Base-by-base conservation (phyloP, 768 basidiomycete species). In the Lactifluus hygrophoroides region DNA sequence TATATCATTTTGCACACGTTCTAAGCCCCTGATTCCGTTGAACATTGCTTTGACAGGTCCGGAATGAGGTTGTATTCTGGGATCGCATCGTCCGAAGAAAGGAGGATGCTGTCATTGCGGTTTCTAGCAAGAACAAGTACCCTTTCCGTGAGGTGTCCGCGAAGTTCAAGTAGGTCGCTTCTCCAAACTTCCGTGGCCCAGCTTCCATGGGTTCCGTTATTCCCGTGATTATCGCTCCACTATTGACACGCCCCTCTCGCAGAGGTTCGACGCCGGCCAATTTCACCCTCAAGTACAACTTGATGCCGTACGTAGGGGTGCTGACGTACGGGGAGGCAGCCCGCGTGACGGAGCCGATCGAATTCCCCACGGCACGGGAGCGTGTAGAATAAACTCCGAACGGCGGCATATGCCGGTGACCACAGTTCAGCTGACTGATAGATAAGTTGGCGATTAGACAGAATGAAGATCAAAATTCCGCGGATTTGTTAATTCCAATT, bases 221-320 rank as follows among this genome's bases (percentile, higher is more conserved):
- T 38, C 56, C 49, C 35, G 49, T 51, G 34, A 54, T 23, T 17
- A 23, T 60, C 21, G 35, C 58, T 67, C 63, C 63, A 63, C 40
- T 56, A n/a, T 47, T 53, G 49, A 57, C 51, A 30, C n/a, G 17
- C 17, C 35, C 50, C 40, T n/a, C 49, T 23, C 47, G n/a, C 65
- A 92, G 90, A 67, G 78, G 83, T 66, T 78, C 80, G 30, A 73
- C 79, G 14, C 76, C 86, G 16, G 83, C 86, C 6, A 74, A 81
- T 58, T 94, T 89, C 69, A 74, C 80, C 1, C 77, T 95, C 27
- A 88, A 86, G 66, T 95, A 94, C 72, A 92, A 94, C 67, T 68
- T 92, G 32, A 94, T 94, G 90, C 93, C 93, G 7, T 85, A 87
- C 67, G 88, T 94, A 19, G 93, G 93, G 19, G 64, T 83, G 44